These are phyloP conservation scores for Polyplosphaeria fusca DNA, from an alignment of 495 filamentous ascomycete genomes.

Conservation along the genomic window DNA sequence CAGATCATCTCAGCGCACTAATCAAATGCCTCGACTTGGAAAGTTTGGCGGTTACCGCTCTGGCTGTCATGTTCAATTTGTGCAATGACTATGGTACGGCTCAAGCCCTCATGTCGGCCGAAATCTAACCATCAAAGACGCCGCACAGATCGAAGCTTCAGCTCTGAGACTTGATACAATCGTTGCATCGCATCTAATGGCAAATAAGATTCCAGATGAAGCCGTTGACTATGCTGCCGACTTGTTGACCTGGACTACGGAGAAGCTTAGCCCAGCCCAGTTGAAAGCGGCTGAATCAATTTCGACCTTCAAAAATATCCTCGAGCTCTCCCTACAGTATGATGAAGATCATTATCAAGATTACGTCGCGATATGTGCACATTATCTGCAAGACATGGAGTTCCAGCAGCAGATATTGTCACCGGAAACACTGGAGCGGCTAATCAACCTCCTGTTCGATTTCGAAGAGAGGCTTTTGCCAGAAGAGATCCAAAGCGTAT, in stretches of 20 bases:
- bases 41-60: slow-evolving; percentile 12
- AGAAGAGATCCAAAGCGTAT: slow-evolving; percentile 13
- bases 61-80: slow-evolving; percentile 28
- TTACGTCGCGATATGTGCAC: slow-evolving; percentile 9
- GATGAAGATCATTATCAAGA: slow-evolving; percentile 29
- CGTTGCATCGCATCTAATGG: slow-evolving; percentile 7
- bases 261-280: slow-evolving; percentile 20
- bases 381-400: slow-evolving; percentile 27
- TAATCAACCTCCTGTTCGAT: slow-evolving; percentile 22
- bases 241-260: slow-evolving; percentile 24
- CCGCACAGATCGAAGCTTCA: slow-evolving; percentile 24
- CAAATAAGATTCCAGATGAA: slow-evolving; percentile 16
- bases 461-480: slow-evolving; percentile 10
- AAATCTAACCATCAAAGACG: slow-evolving; percentile 22
- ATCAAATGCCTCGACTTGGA: slow-evolving; percentile 6
- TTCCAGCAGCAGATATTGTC: slow-evolving; percentile 16
- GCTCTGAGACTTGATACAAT: slow-evolving; percentile 19
- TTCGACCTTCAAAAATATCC: slow-evolving; percentile 1
- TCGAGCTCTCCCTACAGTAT: slow-evolving; percentile 8
- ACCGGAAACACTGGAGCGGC: slow-evolving; percentile 6
- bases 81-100: slow-evolving; percentile 32
- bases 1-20: slow-evolving; percentile 1
- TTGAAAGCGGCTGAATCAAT: slow-evolving; percentile 17
- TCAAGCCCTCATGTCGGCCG: slow-evolving; percentile 17
- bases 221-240: slow-evolving; percentile 28